These are phyloP conservation scores for Coriolopsis trogii DNA, from an alignment of 1,284 basidiomycete genomes.

Conservation along the genomic window DNA sequence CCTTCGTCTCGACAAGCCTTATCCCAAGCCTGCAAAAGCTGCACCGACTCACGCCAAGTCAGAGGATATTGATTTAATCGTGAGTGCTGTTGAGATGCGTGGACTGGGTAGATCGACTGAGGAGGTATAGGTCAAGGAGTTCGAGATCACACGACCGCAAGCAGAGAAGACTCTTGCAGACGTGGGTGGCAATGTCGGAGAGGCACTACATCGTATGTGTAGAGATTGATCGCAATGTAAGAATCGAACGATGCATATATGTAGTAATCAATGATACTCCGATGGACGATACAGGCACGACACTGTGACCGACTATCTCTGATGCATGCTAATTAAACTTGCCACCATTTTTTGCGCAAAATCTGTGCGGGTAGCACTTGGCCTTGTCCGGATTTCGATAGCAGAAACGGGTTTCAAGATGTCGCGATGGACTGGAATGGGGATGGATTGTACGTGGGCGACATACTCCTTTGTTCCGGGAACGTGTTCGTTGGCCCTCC, in stretches of 20 bases:
- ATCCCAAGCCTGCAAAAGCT: slow-evolving; percentile 43
- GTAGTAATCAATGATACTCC: too few species aligned
- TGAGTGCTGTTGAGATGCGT: slow-evolving; percentile 30
- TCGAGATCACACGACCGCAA: slow-evolving; percentile 60
- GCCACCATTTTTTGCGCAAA: too few species aligned
- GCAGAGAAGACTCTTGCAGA: slow-evolving; percentile 60
- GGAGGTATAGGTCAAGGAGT: slow-evolving; percentile 54
- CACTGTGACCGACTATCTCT: too few species aligned
- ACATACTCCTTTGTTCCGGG: slow-evolving; percentile 42
- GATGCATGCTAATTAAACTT: too few species aligned
- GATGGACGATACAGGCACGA: too few species aligned
- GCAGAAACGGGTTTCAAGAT: too few species aligned
- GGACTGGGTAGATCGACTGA: background rate
- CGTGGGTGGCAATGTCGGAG: slow-evolving; percentile 38
- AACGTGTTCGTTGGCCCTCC: slow-evolving; percentile 24
- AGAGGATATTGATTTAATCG: slow-evolving; percentile 68
- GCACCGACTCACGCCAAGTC: slow-evolving; percentile 44
- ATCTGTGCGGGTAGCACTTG: too few species aligned
- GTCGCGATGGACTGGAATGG: background rate
- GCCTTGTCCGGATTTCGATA: too few species aligned
- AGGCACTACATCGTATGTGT: slow-evolving; percentile 35
- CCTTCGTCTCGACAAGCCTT: slow-evolving; percentile 57
- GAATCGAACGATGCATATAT: too few species aligned
- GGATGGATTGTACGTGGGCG: slow-evolving; percentile 24
- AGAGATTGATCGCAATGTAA: slow-evolving; percentile 7